A percentile compares a stretch with the other conserved stretches of the same genome.
Evolutionary conservation across 495 filamentous ascomycete genomes (phyloP).

Genomic region (Hyaloscypha variabilis): DNA sequence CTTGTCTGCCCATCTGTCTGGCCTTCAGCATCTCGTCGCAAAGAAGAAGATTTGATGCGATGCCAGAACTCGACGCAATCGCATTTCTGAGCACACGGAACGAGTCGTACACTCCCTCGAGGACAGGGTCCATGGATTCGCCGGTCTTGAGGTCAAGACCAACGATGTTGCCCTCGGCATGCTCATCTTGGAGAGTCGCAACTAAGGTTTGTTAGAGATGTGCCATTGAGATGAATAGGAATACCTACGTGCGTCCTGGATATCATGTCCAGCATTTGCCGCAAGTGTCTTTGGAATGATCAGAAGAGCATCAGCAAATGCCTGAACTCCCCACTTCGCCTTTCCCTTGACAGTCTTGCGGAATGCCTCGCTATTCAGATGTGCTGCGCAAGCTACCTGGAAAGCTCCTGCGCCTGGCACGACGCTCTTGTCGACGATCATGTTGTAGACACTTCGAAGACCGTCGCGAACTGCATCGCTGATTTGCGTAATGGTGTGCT

Average conservation of each 20-base stretch:
- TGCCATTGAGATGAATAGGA: background rate
- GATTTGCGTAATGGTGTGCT: slow-evolving; percentile 94
- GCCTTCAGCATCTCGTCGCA: slow-evolving; percentile 98
- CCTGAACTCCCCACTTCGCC: slow-evolving; percentile 90
- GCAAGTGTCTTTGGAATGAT: slow-evolving; percentile 97
- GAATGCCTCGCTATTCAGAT: slow-evolving; percentile 82
- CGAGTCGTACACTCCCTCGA: slow-evolving; percentile 92
- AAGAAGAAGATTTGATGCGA: slow-evolving; percentile 91
- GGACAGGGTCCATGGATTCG: slow-evolving; percentile 93
- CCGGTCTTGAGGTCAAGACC: slow-evolving; percentile 86
- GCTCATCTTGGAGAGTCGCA: slow-evolving; percentile 83
- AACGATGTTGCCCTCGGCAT: slow-evolving; percentile 78
- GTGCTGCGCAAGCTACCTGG: slow-evolving; percentile 91
- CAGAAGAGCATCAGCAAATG: slow-evolving; percentile 91
- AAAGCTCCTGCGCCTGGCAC: slow-evolving; percentile 95
- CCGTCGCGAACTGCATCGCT: slow-evolving; percentile 98
- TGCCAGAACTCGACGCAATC: slow-evolving; percentile 90
- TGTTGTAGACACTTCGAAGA: slow-evolving; percentile 94
- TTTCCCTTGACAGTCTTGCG: slow-evolving; percentile 92
- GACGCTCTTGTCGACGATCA: slow-evolving; percentile 94
- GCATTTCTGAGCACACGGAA: slow-evolving; percentile 93
- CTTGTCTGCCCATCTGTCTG: slow-evolving; percentile 78
- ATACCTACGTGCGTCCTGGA: slow-evolving; percentile 84
- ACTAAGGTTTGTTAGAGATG: slow-evolving; percentile 46
- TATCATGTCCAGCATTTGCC: slow-evolving; percentile 93